phyloP scores from a whole-genome alignment of 305 asterid species.

The Fraxinus angustifolia region DNA sequence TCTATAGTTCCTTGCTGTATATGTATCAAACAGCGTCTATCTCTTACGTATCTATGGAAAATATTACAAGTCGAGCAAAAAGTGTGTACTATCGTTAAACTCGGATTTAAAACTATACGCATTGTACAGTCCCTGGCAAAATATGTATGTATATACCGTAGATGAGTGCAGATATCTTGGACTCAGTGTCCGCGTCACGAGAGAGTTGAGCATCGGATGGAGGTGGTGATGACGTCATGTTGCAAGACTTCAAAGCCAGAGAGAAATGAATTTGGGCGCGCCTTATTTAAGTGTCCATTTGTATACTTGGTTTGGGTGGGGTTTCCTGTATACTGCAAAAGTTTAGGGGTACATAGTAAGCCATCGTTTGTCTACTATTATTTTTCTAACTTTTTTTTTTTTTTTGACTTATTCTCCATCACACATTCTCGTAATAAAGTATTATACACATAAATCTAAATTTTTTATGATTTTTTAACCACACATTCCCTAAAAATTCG shows the following conservation, averaged over 20 bases:
- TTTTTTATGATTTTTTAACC: too few species aligned
- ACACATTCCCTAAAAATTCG: too few species aligned
- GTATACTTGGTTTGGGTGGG: background rate
- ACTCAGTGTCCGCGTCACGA: slow-evolving; percentile 37
- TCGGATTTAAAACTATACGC: background rate
- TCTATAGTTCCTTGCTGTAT: background rate
- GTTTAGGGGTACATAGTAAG: slow-evolving; percentile 4
- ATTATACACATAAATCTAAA: too few species aligned
- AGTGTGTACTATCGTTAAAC: slow-evolving; percentile 4
- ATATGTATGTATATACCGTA: slow-evolving; percentile 36
- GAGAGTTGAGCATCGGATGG: slow-evolving; percentile 32
- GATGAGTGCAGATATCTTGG: slow-evolving; percentile 62
- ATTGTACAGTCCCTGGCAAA: background rate
- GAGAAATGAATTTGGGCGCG: slow-evolving; percentile 28
- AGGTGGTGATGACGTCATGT: slow-evolving; percentile 42
- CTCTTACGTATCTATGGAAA: background rate
- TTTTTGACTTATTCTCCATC: too few species aligned
- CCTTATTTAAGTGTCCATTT: background rate
- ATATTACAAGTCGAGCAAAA: background rate
- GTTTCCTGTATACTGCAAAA: background rate
- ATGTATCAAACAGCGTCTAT: background rate
- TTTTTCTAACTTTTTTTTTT: too few species aligned
- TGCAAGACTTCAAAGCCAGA: background rate
- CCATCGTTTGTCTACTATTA: too few species aligned
- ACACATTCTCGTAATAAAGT: too few species aligned